phyloP scores from a whole-genome alignment of 768 basidiomycete species.

The Suillus subaureus region DNA sequence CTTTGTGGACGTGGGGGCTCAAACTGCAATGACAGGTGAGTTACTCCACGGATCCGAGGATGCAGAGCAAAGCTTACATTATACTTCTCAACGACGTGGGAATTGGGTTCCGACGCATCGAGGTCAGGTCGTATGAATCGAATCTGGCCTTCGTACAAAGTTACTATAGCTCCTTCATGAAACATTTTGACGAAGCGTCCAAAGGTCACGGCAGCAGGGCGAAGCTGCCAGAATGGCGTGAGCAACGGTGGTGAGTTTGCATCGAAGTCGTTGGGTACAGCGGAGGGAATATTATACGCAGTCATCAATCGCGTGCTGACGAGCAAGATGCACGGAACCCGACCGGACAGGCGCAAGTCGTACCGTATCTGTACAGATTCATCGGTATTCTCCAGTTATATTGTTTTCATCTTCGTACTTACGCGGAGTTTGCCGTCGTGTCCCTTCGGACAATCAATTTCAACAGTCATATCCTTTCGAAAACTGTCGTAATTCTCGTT shows the following conservation, averaged over 20 bases:
- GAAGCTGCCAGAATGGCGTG: slow-evolving; percentile 20
- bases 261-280: slow-evolving; percentile 3
- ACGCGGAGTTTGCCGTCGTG: slow-evolving; percentile 31
- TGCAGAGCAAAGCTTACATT: slow-evolving; percentile 14
- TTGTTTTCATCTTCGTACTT: background rate
- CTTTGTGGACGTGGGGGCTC: slow-evolving; percentile 18
- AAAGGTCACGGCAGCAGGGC: slow-evolving; percentile 26
- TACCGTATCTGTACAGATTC: slow-evolving; percentile 25
- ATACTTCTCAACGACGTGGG: slow-evolving; percentile 21
- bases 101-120: slow-evolving; percentile 18
- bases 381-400: background rate
- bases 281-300: slow-evolving; percentile 25
- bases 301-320: slow-evolving; percentile 29
- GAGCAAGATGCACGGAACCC: slow-evolving; percentile 25
- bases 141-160: slow-evolving; percentile 27
- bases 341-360: slow-evolving; percentile 30
- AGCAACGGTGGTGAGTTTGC: slow-evolving; percentile 13
- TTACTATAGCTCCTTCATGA: slow-evolving; percentile 29
- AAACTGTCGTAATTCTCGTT: slow-evolving; percentile 25
- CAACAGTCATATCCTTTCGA: slow-evolving; percentile 23
- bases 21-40: slow-evolving; percentile 19
- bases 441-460: slow-evolving; percentile 32
- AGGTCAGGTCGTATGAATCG: slow-evolving; percentile 29
- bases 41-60: background rate
- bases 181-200: slow-evolving; percentile 31